Percentiles rank a stretch among this genome's conserved stretches.
Evolutionary conservation across 2,329 filamentous ascomycete genomes (phyloP).

Genomic region (Pyrenochaeta sp.): DNA sequence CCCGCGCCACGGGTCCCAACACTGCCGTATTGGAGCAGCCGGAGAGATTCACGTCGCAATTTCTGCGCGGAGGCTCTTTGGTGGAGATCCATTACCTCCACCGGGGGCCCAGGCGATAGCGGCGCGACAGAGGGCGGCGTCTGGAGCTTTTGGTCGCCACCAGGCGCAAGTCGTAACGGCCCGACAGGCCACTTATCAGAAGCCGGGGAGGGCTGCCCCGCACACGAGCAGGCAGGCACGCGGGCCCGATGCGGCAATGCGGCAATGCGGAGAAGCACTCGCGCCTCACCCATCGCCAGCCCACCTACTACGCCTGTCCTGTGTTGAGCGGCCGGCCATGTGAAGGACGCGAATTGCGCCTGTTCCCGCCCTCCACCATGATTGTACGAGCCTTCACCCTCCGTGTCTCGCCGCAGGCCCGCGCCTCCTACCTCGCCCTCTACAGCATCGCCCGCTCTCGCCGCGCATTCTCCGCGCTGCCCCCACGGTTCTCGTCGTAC

Average conservation of each 20-base stretch:
- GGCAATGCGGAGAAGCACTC: slow-evolving; percentile 9
- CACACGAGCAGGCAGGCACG: slow-evolving; percentile 20
- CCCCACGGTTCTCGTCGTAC: slow-evolving; percentile 56
- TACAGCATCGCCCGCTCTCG: slow-evolving; percentile 34
- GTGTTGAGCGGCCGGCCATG: no score
- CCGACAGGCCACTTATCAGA: slow-evolving; percentile 16
- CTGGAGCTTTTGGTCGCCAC: no score
- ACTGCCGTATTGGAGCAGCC: slow-evolving; percentile 17
- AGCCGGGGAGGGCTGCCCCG: slow-evolving; percentile 18
- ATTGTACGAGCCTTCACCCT: slow-evolving; percentile 31
- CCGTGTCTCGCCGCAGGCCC: slow-evolving; percentile 49
- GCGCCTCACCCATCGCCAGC: slow-evolving; percentile 14
- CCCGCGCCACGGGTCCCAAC: slow-evolving; percentile 33
- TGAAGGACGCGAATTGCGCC: slow-evolving; percentile 15
- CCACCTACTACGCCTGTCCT: no score
- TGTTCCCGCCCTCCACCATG: slow-evolving; percentile 25
- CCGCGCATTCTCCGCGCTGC: slow-evolving; percentile 45
- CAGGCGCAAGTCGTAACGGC: no score
- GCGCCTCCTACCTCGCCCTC: slow-evolving; percentile 50
- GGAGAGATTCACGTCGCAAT: slow-evolving; percentile 29
- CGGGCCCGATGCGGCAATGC: slow-evolving; percentile 30
- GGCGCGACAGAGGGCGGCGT: no score
- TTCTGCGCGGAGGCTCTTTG: no score
- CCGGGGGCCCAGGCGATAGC: no score
- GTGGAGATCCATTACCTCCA: no score